Evolutionary conservation across 306 rosid genomes (phyloP), one percentile per base, ranked within the genome.

Genomic region (Delonix regia): DNA sequence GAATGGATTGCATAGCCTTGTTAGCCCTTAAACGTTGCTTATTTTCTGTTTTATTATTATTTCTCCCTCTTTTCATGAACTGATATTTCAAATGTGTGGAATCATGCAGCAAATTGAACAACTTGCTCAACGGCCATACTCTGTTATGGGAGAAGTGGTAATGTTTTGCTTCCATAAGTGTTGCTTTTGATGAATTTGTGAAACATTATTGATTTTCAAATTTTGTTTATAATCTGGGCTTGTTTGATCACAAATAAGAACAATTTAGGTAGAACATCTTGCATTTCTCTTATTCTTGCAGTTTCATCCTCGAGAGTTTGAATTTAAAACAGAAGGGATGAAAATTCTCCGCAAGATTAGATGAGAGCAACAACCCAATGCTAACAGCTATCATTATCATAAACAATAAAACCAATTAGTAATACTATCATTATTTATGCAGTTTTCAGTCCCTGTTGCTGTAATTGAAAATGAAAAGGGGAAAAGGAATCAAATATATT

Each of bases 121-220:
- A 59, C 78, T 72, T 45, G 44, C 74, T 19, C 83, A 39, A 53
- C 89, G 89, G 42, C 70, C 90, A 7, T 82, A 73, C 69, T 73
- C 78, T 27, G n/a, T 38, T 38, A 78, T 80, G 87, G 94, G 93
- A 69, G 94, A 89, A 74, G 76, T 83, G 90, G 90, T 88, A 89
- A 52, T 64, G 59, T 12, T 47, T 76, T 64, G 19, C 60, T 71
- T 74, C 45, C 38, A 16, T 60, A 48, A 60, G 16, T 70, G 74
- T n/a, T 71, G 47, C 18, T 71, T 76, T 80, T 57, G 53, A 64
- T 65, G 59, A 57, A 49, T 11, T 13, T 16, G 49, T 36, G 33
- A 75, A 78, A 25, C 15, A n/a, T n/a, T n/a, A n/a, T n/a, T n/a
- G n/a, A n/a, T n/a, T n/a, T n/a, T n/a, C n/a, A n/a, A n/a, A n/a